phyloP scores from a whole-genome alignment of 164 flowering plant species.

The Dillenia suffruticosa region DNA sequence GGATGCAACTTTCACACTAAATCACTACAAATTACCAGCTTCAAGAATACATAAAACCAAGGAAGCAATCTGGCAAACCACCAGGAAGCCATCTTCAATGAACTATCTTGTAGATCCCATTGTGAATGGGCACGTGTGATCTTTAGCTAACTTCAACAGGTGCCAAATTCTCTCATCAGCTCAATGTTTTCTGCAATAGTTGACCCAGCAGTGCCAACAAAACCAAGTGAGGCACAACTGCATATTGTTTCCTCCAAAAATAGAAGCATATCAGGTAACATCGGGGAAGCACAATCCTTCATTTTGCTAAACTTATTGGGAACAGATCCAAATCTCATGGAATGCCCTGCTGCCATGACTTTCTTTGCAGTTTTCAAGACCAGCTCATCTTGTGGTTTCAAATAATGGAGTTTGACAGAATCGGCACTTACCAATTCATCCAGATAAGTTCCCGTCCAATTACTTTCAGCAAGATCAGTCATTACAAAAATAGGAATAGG shows the following conservation, averaged over 20 bases:
- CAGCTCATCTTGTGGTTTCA: constrained; percentile 50
- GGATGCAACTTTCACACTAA: too few relatives aligned
- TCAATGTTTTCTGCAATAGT: constrained; percentile 87
- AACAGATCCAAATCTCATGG: constrained; percentile 29
- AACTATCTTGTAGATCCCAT: too few relatives aligned
- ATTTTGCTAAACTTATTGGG: constrained; percentile 11
- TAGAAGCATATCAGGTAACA: constrained; percentile 59
- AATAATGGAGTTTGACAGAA: constrained; percentile 45
- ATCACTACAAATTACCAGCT: too few relatives aligned
- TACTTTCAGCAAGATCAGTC: constrained; percentile 88
- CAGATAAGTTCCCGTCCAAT: constrained; percentile 79
- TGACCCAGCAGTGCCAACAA: constrained; percentile 92
- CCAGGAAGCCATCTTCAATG: too few relatives aligned
- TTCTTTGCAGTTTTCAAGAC: constrained; percentile 47
- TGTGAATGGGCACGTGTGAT: too few relatives aligned
- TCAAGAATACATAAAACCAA: too few relatives aligned
- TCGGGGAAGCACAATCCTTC: constrained; percentile 25
- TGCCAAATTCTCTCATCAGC: constrained; percentile 54
- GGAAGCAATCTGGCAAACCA: too few relatives aligned
- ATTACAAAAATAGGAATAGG: constrained; percentile 75
- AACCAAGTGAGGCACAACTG: constrained; percentile 92
- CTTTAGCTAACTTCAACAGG: constrained; percentile 24
- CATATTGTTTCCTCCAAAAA: constrained; percentile 79
- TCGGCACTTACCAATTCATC: constrained; percentile 58
- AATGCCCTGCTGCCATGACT: constrained; percentile 37